phyloP scores from a whole-genome alignment of 2,329 filamentous ascomycete species.

The Mollisiaceae sp. region DNA sequence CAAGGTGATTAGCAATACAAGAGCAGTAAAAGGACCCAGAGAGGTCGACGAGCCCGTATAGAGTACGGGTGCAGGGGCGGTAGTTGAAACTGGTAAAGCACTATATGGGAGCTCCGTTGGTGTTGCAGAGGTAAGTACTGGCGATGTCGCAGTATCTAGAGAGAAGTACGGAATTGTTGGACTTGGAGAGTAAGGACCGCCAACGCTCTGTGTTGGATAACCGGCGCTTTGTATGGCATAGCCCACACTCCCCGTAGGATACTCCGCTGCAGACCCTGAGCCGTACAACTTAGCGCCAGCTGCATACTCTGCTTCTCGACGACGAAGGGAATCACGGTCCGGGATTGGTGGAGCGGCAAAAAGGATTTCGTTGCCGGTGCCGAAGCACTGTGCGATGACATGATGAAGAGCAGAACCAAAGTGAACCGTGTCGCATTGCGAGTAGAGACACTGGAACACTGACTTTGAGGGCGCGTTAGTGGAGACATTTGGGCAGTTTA shows the following conservation, averaged over 20 bases:
- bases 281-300: conserved; percentile 28
- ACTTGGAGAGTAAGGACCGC: conserved; percentile 23
- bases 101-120: conserved; percentile 19
- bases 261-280: conserved; percentile 31
- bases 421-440: conserved; percentile 44
- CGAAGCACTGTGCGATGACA: conserved; percentile 41
- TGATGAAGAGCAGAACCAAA: conserved; percentile 44
- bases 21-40: neutral
- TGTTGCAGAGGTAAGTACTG: conserved; percentile 23
- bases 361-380: conserved; percentile 27
- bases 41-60: conserved; percentile 19
- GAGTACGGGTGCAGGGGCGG: conserved; percentile 14
- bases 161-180: conserved; percentile 21
- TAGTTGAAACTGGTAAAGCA: conserved; percentile 19
- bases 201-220: conserved; percentile 11
- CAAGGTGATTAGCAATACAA: conserved; percentile 13
- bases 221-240: conserved; percentile 21
- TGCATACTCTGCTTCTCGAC: conserved; percentile 38
- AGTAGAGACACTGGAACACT: conserved; percentile 45
- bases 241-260: conserved; percentile 25
- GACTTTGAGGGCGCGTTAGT: conserved; percentile 31
- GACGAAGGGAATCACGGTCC: conserved; percentile 39
- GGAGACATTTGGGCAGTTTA: conserved; percentile 11
- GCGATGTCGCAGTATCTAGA: conserved; percentile 15
- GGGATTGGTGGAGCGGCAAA: conserved; percentile 35